Percentiles rank a stretch among this genome's conserved stretches.
phyloP scores from a whole-genome alignment of 2,329 filamentous ascomycete genomes.

The Fusarium sp. region DNA sequence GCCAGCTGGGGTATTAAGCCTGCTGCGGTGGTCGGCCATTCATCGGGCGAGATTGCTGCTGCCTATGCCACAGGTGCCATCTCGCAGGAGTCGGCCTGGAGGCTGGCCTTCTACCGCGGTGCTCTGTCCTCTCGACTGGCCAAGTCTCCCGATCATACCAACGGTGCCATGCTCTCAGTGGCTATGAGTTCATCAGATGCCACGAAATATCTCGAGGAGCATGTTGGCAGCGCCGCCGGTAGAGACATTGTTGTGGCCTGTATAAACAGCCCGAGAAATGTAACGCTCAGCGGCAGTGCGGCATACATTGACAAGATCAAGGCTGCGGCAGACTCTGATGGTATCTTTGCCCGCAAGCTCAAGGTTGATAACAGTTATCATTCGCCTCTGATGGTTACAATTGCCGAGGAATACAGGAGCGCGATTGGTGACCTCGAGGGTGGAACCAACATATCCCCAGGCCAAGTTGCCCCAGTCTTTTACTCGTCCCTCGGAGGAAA shows the following conservation, averaged over 20 bases:
- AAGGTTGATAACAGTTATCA: conserved; percentile 59
- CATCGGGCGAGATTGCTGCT: conserved; percentile 53
- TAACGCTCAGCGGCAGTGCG: conserved; percentile 22
- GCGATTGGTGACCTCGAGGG: not conserved
- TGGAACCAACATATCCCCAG: not conserved
- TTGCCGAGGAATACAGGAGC: not conserved
- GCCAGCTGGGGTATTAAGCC: conserved; percentile 44
- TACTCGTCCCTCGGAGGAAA: conserved; percentile 15
- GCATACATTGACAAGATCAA: conserved; percentile 12
- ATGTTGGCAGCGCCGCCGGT: not conserved
- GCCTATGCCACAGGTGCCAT: conserved; percentile 49
- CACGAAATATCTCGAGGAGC: conserved; percentile 16
- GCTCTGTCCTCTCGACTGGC: not conserved
- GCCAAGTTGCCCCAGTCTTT: not conserved
- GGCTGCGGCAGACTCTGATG: not conserved
- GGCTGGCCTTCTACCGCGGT: conserved; percentile 50
- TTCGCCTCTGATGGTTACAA: conserved; percentile 55
- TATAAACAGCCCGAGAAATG: conserved; percentile 24
- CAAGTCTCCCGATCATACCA: not conserved
- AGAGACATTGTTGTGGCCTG: conserved; percentile 12
- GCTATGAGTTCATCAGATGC: conserved; percentile 40
- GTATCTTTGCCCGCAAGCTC: conserved; percentile 39
- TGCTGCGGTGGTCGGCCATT: conserved; percentile 49
- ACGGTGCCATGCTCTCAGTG: conserved; percentile 48
- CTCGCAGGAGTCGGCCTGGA: conserved; percentile 44